Conservation (phyloP, 441 rosid genomes). For the Mallotus repandus region DNA sequence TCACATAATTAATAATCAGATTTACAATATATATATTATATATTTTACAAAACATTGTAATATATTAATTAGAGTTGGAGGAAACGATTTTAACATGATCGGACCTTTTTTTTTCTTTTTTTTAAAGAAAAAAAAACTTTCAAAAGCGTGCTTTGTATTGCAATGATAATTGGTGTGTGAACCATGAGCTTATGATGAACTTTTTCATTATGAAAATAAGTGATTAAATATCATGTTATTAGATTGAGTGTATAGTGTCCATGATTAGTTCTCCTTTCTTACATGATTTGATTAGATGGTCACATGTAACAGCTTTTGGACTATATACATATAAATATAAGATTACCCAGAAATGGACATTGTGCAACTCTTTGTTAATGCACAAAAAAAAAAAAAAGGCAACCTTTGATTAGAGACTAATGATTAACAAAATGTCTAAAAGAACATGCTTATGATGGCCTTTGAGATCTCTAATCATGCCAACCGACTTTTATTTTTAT, state of each 20-base stretch:
- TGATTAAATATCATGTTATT: neutral
- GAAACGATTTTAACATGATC: constrained; percentile 24
- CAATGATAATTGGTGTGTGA: constrained; percentile 27
- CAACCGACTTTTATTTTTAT: neutral
- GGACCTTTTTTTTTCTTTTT: neutral
- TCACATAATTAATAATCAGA: too few relatives aligned
- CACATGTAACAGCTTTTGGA: constrained; percentile 35
- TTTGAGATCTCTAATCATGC: constrained; percentile 32
- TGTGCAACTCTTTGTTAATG: neutral
- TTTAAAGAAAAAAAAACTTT: neutral
- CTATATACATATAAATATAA: neutral
- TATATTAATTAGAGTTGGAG: neutral
- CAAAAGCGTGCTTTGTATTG: constrained; percentile 9
- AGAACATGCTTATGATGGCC: constrained; percentile 53
- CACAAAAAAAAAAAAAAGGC: neutral
- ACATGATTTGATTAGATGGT: constrained; percentile 26
- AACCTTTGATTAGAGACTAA: constrained; percentile 35
- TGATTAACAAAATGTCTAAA: constrained; percentile 37
- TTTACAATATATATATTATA: too few relatives aligned
- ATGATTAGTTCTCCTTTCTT: constrained; percentile 37
- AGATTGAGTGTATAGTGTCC: constrained; percentile 11
- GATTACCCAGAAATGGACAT: constrained; percentile 12
- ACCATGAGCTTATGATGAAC: neutral
- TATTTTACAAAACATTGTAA: too few relatives aligned
- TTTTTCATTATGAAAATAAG: neutral